Evolutionary conservation across 768 basidiomycete species (phyloP).

Genomic region (Auricularia auricula-judae): DNA sequence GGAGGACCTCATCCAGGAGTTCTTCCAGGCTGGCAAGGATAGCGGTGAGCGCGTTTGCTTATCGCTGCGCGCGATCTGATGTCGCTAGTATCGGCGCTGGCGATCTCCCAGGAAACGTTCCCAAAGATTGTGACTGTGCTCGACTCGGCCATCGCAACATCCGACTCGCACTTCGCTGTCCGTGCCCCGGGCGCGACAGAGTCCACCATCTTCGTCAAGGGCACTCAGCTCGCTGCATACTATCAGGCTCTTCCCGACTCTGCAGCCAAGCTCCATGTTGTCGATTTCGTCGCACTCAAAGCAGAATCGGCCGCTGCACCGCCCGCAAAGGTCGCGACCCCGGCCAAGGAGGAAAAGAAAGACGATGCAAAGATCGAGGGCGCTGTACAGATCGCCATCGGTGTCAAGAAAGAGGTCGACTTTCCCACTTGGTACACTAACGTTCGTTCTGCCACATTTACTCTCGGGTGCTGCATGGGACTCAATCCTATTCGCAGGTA

Average conservation of each 20-base stretch:
- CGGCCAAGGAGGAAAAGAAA: constrained; percentile 38
- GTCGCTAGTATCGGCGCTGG: constrained; percentile 65
- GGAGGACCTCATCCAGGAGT: constrained; percentile 76
- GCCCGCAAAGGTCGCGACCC: constrained; percentile 16
- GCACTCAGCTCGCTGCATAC: constrained; percentile 62
- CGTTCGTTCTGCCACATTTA: constrained; percentile 26
- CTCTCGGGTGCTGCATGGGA: constrained; percentile 14
- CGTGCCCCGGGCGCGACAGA: constrained; percentile 57
- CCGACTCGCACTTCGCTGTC: constrained; percentile 58
- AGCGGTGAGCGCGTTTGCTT: constrained; percentile 47
- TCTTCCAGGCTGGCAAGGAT: constrained; percentile 77
- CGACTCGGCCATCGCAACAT: constrained; percentile 66
- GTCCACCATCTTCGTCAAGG: constrained; percentile 67
- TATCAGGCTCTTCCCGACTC: constrained; percentile 60
- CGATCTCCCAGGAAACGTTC: constrained; percentile 54
- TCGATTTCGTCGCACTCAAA: constrained; percentile 62
- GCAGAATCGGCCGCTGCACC: constrained; percentile 24
- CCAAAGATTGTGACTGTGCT: constrained; percentile 64
- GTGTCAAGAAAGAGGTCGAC: constrained; percentile 92
- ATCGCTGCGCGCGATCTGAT: constrained; percentile 1
- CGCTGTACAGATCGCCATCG: constrained; percentile 84
- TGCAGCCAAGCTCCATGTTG: constrained; percentile 50
- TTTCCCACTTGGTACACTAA: constrained; percentile 92
- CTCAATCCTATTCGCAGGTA: constrained; percentile 47
- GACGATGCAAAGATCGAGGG: constrained; percentile 78